Base-by-base conservation (phyloP, 2,329 filamentous ascomycete species). In the Neurospora sp. region DNA sequence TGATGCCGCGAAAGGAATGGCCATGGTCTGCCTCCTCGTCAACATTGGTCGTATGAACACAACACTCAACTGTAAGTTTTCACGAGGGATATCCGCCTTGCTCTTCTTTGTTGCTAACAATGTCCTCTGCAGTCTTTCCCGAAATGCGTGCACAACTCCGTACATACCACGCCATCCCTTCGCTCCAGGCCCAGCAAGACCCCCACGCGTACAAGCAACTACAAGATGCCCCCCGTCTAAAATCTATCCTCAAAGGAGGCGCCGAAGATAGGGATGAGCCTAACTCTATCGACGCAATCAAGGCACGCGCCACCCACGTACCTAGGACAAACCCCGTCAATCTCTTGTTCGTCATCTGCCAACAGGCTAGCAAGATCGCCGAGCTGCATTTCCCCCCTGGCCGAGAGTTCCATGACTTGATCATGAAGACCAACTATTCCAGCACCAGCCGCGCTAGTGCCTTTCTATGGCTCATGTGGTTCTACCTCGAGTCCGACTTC, bases 41-140 rank as follows among this genome's bases (percentile, higher is more conserved):
- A 99, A 99, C 78, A 92, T 99, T 73, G 96, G 96, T 71, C 87
- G 96, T 73, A 99, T 99, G 96, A 99, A 99, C 81, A 99, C 96
- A 1, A 99, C 96, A 0, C 84, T 99, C 67, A 99, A 99, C 78
- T 98, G 94, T 97, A 84, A 78, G 89, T 80, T 69, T 9, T 66
- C 40, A 10, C 9, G 68, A 70, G 70, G 42, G 67, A 9, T 70
- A 40, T n/a, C 42, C 66, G 39, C 66, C 52, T 66, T 69, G 70
- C 66, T 67, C 23, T 40, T 38, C 9, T 70, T 68, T 17, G n/a
- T 66, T 68, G 46, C 75, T 79, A 73, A 81, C 76, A 68, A 72
- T 69, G 38, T 67, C 36, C 52, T 4, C 19, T 71, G 68, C 78
- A 97, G 96, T 99, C 84, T 99, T 99, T 79, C 96, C 96, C 28